These are phyloP conservation scores for Graphiopsis chlorocephala DNA, from an alignment of 2,329 filamentous ascomycete genomes.

Conservation along the genomic window DNA sequence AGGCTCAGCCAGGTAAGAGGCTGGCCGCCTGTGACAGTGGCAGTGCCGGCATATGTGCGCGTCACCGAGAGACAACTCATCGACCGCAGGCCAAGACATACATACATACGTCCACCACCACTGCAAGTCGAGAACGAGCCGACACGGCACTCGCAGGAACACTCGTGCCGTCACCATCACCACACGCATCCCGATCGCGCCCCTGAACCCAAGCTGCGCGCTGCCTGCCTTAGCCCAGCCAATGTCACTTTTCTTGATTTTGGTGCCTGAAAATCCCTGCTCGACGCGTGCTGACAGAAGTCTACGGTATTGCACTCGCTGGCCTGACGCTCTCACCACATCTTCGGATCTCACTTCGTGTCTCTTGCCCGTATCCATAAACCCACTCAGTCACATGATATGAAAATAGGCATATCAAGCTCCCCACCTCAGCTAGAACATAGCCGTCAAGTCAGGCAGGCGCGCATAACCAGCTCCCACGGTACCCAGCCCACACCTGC, in stretches of 20 bases:
- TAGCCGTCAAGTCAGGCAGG: background rate
- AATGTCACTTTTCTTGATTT: slow-evolving; percentile 11
- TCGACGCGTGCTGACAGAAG: slow-evolving; percentile 9
- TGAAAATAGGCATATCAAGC: background rate
- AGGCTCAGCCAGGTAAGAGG: background rate
- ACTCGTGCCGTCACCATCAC: background rate
- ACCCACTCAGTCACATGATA: background rate
- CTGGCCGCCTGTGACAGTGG: background rate
- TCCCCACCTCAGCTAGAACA: background rate
- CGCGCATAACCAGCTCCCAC: background rate
- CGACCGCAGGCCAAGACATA: background rate
- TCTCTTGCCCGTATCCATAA: background rate
- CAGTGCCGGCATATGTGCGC: background rate
- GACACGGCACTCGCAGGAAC: background rate
- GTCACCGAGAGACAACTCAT: slow-evolving; percentile 5
- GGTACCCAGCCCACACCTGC: background rate
- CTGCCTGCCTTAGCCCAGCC: slow-evolving; percentile 12
- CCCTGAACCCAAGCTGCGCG: slow-evolving; percentile 11
- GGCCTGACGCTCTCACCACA: slow-evolving; percentile 1
- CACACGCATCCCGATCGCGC: background rate
- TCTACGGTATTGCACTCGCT: background rate
- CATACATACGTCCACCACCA: background rate
- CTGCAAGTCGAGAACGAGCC: background rate
- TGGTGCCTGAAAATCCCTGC: slow-evolving; percentile 14
- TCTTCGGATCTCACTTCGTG: background rate